These are phyloP conservation scores for Stephanodiscus minutulus DNA, from an alignment of 108 stramenopile species.

Conservation along the genomic window DNA sequence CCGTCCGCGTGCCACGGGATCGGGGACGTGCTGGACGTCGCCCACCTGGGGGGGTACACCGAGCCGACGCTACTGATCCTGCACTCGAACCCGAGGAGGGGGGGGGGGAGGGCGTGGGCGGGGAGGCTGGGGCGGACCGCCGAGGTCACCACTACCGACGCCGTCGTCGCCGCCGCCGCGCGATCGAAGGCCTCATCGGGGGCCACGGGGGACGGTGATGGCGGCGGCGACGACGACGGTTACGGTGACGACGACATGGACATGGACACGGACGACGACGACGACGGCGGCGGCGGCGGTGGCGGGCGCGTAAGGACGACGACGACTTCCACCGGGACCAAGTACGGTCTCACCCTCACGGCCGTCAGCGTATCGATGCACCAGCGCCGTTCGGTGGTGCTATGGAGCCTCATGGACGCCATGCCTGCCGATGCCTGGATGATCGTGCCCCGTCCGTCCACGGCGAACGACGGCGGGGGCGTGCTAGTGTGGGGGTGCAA, in stretches of 20 bases:
- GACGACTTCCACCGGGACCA: constrained; percentile 46
- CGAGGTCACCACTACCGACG: constrained; percentile 27
- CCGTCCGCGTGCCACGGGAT: constrained; percentile 68
- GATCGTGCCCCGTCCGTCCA: constrained; percentile 41
- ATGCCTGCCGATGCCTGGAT: constrained; percentile 77
- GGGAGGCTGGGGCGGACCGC: constrained; percentile 72
- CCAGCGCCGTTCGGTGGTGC: constrained; percentile 74
- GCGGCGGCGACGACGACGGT: constrained; percentile 3
- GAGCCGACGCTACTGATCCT: constrained; percentile 77
- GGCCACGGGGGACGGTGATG: too few relatives aligned
- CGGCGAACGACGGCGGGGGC: constrained; percentile 15
- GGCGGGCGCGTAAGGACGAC: background rate
- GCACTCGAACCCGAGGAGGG: constrained; percentile 65
- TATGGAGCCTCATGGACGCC: constrained; percentile 75
- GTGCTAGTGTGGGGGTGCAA: constrained; percentile 74
- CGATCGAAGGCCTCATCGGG: too few relatives aligned
- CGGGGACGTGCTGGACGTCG: constrained; percentile 69
- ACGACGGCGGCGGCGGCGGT: background rate
- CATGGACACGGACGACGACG: constrained; percentile 8
- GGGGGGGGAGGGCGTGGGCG: constrained; percentile 60
- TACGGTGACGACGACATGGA: constrained; percentile 11
- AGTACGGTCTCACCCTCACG: constrained; percentile 66
- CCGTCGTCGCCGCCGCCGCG: too few relatives aligned
- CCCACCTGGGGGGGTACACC: constrained; percentile 75
- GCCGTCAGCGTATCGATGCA: constrained; percentile 71